Evolutionary conservation across 805 yeast genomes (phyloP).

Genomic region (Wickerhamomyces kurtzmanii): DNA sequence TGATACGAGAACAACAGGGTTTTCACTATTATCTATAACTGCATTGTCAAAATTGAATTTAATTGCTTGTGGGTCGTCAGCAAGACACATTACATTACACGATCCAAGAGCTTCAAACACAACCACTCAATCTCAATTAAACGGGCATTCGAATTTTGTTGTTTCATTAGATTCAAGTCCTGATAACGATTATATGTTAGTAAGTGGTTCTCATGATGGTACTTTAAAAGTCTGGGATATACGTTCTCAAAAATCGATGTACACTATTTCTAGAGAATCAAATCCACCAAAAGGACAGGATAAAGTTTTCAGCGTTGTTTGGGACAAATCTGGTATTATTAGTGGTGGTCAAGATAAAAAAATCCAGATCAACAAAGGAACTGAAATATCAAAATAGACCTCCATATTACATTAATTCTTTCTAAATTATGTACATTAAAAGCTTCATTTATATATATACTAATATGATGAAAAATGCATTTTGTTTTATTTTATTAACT

Average conservation of each 20-base stretch:
- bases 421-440: too few species aligned
- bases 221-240: constrained; percentile 94
- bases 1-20: constrained; percentile 82
- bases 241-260: constrained; percentile 73
- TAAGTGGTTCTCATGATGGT: constrained; percentile 95
- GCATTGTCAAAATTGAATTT: constrained; percentile 60
- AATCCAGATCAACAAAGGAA: constrained; percentile 65
- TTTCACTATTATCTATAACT: constrained; percentile 67
- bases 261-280: constrained; percentile 70
- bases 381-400: constrained; percentile 7
- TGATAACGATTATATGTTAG: constrained; percentile 68
- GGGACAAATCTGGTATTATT: constrained; percentile 77
- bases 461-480: too few species aligned
- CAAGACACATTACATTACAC: constrained; percentile 91
- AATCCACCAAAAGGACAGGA: constrained; percentile 32
- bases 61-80: constrained; percentile 90
- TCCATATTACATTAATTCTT: too few species aligned
- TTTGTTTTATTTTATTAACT: too few species aligned
- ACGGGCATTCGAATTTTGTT: constrained; percentile 90
- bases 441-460: too few species aligned
- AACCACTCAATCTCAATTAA: constrained; percentile 58
- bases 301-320: constrained; percentile 79
- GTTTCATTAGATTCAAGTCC: constrained; percentile 70
- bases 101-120: constrained; percentile 72
- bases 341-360: constrained; percentile 94